These are phyloP conservation scores for Pythium apleroticum DNA, from an alignment of 352 stramenopile species.

Conservation along the genomic window DNA sequence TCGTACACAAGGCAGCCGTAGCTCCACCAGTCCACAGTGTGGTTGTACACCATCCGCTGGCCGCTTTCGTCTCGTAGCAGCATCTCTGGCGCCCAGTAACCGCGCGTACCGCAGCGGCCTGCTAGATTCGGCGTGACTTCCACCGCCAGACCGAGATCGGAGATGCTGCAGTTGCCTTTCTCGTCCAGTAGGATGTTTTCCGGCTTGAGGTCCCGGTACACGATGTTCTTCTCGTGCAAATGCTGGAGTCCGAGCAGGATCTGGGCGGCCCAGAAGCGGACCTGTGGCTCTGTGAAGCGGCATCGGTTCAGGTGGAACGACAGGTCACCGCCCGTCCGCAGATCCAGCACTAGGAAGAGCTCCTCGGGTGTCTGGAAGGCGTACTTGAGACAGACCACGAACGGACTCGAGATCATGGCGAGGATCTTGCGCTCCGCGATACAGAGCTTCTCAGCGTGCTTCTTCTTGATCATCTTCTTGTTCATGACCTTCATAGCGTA, in stretches of 20 bases:
- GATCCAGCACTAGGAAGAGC: constrained; percentile 96
- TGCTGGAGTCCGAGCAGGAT: constrained; percentile 78
- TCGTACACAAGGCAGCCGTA: constrained; percentile 97
- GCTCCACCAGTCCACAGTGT: constrained; percentile 97
- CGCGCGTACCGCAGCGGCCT: constrained; percentile 69
- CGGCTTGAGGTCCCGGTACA: constrained; percentile 89
- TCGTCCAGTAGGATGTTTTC: constrained; percentile 93
- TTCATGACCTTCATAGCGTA: constrained; percentile 90
- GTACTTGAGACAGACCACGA: constrained; percentile 96
- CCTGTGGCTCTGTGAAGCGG: constrained; percentile 65
- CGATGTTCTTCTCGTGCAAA: constrained; percentile 89
- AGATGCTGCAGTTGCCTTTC: constrained; percentile 94
- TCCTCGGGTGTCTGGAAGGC: constrained; percentile 95
- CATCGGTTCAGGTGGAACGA: constrained; percentile 80
- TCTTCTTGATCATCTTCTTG: constrained; percentile 91
- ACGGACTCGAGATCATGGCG: constrained; percentile 78
- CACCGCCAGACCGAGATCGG: constrained; percentile 95
- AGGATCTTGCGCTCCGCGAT: constrained; percentile 78
- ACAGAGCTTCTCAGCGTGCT: constrained; percentile 86
- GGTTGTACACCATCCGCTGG: constrained; percentile 93
- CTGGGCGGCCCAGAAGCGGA: constrained; percentile 83
- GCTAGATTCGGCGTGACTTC: constrained; percentile 89
- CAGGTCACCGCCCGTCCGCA: constrained; percentile 96
- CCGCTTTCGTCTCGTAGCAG: constrained; percentile 87
- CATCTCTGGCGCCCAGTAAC: constrained; percentile 98